A percentile compares a stretch with the other conserved stretches of the same genome.
Evolutionary conservation across 2,329 filamentous ascomycete genomes (phyloP).

Genomic region (Phaeosphaeria sp.): DNA sequence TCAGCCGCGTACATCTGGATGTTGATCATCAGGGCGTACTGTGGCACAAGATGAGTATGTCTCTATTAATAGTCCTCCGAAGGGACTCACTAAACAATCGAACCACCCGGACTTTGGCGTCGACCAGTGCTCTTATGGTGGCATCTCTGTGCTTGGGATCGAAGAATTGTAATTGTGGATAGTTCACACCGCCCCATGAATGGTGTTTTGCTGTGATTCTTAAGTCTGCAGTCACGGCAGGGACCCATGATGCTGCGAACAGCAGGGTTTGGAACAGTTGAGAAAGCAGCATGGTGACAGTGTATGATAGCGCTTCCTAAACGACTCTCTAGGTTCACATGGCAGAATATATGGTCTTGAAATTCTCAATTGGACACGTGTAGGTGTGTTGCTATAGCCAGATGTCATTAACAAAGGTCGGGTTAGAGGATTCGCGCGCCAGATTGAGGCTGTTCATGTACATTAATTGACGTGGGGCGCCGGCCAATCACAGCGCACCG

Average conservation of each 20-base stretch:
- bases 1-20: constrained; percentile 33
- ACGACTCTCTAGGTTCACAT: neutral
- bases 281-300: constrained; percentile 33
- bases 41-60: constrained; percentile 14
- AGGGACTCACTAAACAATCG: constrained; percentile 40
- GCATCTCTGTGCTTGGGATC: constrained; percentile 34
- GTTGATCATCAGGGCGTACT: constrained; percentile 37
- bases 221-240: constrained; percentile 23
- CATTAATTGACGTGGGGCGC: constrained; percentile 38
- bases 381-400: constrained; percentile 34
- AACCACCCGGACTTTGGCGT: constrained; percentile 39
- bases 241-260: constrained; percentile 18
- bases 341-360: constrained; percentile 24
- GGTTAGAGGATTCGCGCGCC: constrained; percentile 26
- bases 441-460: constrained; percentile 45
- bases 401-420: constrained; percentile 24
- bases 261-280: constrained; percentile 24
- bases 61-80: neutral
- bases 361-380: constrained; percentile 41
- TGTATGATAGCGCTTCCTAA: constrained; percentile 4
- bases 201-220: constrained; percentile 39
- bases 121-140: constrained; percentile 38
- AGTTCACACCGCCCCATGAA: constrained; percentile 46
- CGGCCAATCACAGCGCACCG: constrained; percentile 32
- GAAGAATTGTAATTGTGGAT: constrained; percentile 41